Base-by-base conservation (phyloP, 2,329 filamentous ascomycete genomes). In the Cladophialophora bantiana region DNA sequence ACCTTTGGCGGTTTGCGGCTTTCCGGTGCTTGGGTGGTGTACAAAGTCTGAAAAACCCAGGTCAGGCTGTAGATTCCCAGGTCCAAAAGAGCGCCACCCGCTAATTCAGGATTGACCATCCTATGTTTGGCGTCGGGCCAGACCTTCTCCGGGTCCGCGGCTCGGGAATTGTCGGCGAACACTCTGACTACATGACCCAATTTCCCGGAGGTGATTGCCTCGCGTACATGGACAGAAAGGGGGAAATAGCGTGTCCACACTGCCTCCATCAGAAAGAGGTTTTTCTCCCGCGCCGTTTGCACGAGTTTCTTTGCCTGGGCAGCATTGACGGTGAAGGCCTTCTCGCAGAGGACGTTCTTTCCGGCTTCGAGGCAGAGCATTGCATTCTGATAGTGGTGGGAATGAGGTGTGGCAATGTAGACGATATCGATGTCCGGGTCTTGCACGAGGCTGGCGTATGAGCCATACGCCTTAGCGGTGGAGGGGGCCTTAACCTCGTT, bases 271-370 rank as follows among this genome's bases (percentile, higher is more conserved):
- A 94, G 80, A 83, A 91, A 90, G 77, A 92, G 76, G 68, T 86
- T 86, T 83, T 93, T 94, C 74, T 86, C 84, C 75, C 82, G 86
- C 6, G 93, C 93, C 67, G 86, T 89, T 69, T 89, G 87, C 55
- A 89, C 85, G 20, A 96, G 84, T 77, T 88, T 88, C 78, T 86
- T 87, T 26, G 90, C 83, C 80, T 96, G 93, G 7, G 87, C 83
- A 2, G 90, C 92, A 70, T 90, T 96, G 70, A 94, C 91, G 0
- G 93, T 96, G 74, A 97, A 90, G 0, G 93, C 88, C 83, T 97
- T 97, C 79, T 96, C 93, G 78, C 93, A 96, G 38, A 96, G 86
- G 36, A 96, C 92, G 74, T 94, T 85, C 84, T 96, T 96, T 74
- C 91, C 91, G 4, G 90, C 91, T 71, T 92, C 86, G 40, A 97